Conservation (phyloP, 2,329 filamentous ascomycete genomes). For the Penicillium sp. region DNA sequence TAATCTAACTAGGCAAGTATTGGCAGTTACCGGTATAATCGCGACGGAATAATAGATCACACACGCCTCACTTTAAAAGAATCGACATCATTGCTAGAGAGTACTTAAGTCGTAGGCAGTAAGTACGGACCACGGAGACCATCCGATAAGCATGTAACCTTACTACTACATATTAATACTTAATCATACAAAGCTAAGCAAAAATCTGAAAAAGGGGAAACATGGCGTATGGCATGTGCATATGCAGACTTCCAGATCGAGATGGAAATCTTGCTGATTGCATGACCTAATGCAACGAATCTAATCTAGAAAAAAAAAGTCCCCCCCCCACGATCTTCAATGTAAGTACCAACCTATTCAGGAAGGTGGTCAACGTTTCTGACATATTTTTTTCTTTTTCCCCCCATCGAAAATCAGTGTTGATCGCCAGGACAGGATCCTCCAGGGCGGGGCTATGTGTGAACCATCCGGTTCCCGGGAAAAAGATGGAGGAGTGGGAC, state of each 20-base stretch:
- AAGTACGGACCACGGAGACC: too few species aligned
- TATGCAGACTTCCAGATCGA: not conserved
- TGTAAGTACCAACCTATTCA: slow-evolving; percentile 8
- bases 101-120: not conserved
- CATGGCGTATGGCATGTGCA: not conserved
- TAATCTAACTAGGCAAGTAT: not conserved
- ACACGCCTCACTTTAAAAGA: not conserved
- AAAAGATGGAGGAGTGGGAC: not conserved
- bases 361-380: not conserved
- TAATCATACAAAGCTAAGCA: not conserved
- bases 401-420: not conserved
- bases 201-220: not conserved
- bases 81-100: not conserved
- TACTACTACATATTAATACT: not conserved
- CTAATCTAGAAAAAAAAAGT: not conserved
- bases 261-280: not conserved
- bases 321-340: not conserved
- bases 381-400: not conserved
- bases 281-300: not conserved
- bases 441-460: not conserved
- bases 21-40: not conserved
- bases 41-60: not conserved
- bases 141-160: not conserved
- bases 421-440: not conserved
- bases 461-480: not conserved